Base-by-base conservation (phyloP, 768 basidiomycete species). In the Pisolithus tinctorius region DNA sequence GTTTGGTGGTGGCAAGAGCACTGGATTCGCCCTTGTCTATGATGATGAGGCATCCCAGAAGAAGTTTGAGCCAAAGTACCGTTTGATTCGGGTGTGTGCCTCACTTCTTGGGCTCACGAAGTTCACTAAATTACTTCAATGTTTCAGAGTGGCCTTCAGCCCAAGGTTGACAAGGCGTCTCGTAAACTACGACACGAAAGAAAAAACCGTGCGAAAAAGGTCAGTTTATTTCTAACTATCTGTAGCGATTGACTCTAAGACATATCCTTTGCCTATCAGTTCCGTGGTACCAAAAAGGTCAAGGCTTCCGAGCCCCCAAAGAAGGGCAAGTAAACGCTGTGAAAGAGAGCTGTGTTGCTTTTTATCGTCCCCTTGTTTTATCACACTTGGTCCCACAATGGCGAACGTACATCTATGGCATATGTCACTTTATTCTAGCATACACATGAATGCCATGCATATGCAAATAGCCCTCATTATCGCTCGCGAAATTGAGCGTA, bases 201-300 rank as follows among this genome's bases (percentile, higher is more conserved):
- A 65, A 99, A 99, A 83, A 99, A 99, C 77, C 86, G 95, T 69
- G 82, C 88, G 56, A 99, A 99, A 88, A 98, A 97, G 86, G 94
- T 92, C 44, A n/a, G 72, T 61, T 47, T 11, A 29, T 26, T 17
- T 53, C 37, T 26, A 20, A 25, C 47, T n/a, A 25, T 37, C 54
- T 38, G 11, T 23, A 17, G 43, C 14, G 50, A 20, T 27, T 25
- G 25, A 49, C 13, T 39, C 58, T 62, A 47, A 60, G 60, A 31
- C 63, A 39, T 29, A 51, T 43, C 25, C n/a, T 16, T 13, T 51
- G 51, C 45, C 48, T 54, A 52, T 13, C 61, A 97, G 93, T 73
- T 93, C 74, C 90, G 94, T 66, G 94, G 95, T 62, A 93, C 88
- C 69, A 88, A 89, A 78, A 98, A 97, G 81, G 56, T 74, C 76